Base-by-base conservation (phyloP, 2,329 filamentous ascomycete genomes). In the Sporothrix humicola region DNA sequence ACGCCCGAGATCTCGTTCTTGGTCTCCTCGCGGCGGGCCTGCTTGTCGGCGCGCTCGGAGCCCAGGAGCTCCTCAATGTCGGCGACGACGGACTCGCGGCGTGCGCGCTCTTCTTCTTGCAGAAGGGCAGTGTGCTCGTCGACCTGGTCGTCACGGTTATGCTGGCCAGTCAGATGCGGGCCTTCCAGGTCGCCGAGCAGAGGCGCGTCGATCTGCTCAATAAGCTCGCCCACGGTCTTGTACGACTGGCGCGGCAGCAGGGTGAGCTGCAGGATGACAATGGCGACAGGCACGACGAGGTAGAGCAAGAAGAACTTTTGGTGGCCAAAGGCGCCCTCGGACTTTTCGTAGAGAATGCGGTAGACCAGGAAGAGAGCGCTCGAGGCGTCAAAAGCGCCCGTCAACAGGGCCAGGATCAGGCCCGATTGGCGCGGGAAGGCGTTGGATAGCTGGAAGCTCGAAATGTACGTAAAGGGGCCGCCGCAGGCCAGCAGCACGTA, bases 391-490 rank as follows among this genome's bases (percentile, higher is more conserved):
- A 96, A 97, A 4, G 93, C 92, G 6, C 93, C 93, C 0, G 93
- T 95, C 71, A 97, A 83, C 48, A 94, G 85, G 1, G 93, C 93
- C 9, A 97, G 84, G 76, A 97, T 93, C n/a, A 93, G 83, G 1
- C 93, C 93, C 0, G 92, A 92, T 78, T 91, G 87, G 69, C 87
- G 87, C 0, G 93, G 93, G 79, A 97, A 95, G 2, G 93, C 90
- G 80, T 96, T 96, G 54, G 92, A 94, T 54, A 96, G 87, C 80
- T 96, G 93, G 81, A 95, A 95, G 2, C 91, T 92, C 9, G 92
- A 91, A 73, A 96, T 93, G 81, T 94, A 96, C 70, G 93, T 88
- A 78, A 94, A 95, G 2, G 93, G 92, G 0, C 93, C 93, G 23
- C 93, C 93, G 1, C 95, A 85, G 0, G 93, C 92, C 8, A 96